Conservation (phyloP, 2,329 filamentous ascomycete genomes). For the Catunica adiposa region DNA sequence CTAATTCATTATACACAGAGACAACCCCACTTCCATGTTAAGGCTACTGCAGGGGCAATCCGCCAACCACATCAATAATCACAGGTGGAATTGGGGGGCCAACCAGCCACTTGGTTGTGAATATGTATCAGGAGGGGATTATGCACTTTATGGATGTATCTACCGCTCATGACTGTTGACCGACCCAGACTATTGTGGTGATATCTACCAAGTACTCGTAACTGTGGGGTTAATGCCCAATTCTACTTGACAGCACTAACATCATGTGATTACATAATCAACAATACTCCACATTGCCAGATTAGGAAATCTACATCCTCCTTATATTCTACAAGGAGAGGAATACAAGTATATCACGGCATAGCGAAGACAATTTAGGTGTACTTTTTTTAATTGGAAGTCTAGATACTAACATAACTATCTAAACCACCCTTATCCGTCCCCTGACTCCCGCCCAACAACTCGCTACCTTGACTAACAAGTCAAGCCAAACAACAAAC, state of each 20-base stretch:
- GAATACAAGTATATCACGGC: no score
- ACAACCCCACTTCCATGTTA: not conserved
- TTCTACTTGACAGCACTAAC: not conserved
- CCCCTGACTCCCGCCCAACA: not conserved
- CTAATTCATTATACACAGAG: not conserved
- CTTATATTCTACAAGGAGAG: no score
- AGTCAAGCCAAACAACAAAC: slow-evolving; percentile 3
- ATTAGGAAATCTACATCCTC: not conserved
- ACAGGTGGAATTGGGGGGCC: no score
- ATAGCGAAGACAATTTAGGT: no score
- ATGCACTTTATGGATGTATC: no score
- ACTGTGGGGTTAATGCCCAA: not conserved
- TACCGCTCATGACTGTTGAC: no score
- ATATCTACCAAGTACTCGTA: no score
- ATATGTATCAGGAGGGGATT: not conserved
- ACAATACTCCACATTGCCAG: not conserved
- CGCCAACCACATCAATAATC: not conserved
- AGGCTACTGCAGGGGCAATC: slow-evolving; percentile 2
- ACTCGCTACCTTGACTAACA: slow-evolving; percentile 6
- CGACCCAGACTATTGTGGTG: no score
- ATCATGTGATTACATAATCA: not conserved
- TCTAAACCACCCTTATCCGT: not conserved
- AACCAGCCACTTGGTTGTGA: no score
- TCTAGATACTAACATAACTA: not conserved
- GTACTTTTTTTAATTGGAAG: not conserved